Conservation (phyloP, 257 asterid species). For the Solanum ossicruentum region DNA sequence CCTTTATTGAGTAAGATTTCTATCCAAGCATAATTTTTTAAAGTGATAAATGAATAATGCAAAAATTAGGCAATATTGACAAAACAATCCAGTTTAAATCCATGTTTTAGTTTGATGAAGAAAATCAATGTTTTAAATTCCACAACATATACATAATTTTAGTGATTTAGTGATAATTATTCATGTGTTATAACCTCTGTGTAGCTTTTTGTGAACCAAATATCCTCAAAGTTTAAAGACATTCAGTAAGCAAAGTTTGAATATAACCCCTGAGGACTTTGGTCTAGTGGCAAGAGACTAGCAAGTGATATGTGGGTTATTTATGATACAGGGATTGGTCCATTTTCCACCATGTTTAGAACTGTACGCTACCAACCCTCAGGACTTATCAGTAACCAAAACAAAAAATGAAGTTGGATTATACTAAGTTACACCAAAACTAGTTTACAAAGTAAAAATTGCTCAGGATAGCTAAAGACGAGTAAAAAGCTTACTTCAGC, state of each 20-base stretch:
- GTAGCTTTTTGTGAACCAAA: neutral
- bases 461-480: neutral
- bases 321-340: neutral
- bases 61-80: neutral
- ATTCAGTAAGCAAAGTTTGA: neutral
- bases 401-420: neutral
- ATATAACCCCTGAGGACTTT: neutral
- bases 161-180: neutral
- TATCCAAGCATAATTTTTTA: neutral
- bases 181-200: neutral
- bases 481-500: conserved; percentile 73
- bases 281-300: neutral
- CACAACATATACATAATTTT: neutral
- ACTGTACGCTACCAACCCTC: neutral
- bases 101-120: neutral
- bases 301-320: neutral
- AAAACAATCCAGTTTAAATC: neutral
- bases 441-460: neutral
- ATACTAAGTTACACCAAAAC: neutral
- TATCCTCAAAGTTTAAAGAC: neutral
- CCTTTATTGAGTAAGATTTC: neutral
- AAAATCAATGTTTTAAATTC: neutral
- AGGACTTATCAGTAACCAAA: neutral
- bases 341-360: neutral
- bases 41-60: neutral